Evolutionary conservation across 2,329 filamentous ascomycete species (phyloP).

Genomic region (Pyrenophora tritici-repentis): DNA sequence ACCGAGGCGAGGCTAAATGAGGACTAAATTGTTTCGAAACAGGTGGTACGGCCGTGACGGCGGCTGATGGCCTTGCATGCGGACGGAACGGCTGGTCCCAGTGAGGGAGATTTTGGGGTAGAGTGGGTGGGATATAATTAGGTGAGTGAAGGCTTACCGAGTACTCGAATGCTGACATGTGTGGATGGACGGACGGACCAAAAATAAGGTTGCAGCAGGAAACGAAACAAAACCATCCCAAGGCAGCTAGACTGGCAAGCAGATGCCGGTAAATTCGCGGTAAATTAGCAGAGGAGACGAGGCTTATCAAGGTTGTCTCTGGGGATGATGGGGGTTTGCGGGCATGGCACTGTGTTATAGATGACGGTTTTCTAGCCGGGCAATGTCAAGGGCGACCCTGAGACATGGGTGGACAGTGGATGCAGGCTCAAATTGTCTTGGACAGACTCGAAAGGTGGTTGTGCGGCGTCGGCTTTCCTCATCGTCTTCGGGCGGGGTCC

Average conservation of each 20-base stretch:
- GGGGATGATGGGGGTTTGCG: no score
- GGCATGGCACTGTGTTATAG: no score
- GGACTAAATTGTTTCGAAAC: constrained; percentile 38
- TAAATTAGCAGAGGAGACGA: no score
- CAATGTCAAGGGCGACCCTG: background rate
- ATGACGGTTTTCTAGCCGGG: no score
- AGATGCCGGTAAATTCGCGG: constrained; percentile 27
- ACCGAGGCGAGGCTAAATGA: constrained; percentile 24
- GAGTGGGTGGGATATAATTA: constrained; percentile 16
- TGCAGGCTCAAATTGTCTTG: background rate
- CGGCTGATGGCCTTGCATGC: constrained; percentile 18
- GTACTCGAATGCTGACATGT: constrained; percentile 7
- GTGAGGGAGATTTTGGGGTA: constrained; percentile 3
- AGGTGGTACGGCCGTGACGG: constrained; percentile 14
- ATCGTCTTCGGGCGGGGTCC: no score
- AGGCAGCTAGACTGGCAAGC: constrained; percentile 16
- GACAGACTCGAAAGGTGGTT: constrained; percentile 20
- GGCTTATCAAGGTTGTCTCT: no score
- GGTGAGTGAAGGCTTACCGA: background rate
- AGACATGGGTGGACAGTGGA: background rate
- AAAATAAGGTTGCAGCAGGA: constrained; percentile 36
- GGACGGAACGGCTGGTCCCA: constrained; percentile 29
- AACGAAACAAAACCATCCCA: constrained; percentile 31
- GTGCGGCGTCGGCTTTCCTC: no score
- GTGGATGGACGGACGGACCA: constrained; percentile 29